These are phyloP conservation scores for Neurospora sp. DNA, from an alignment of 495 filamentous ascomycete genomes.

Conservation along the genomic window DNA sequence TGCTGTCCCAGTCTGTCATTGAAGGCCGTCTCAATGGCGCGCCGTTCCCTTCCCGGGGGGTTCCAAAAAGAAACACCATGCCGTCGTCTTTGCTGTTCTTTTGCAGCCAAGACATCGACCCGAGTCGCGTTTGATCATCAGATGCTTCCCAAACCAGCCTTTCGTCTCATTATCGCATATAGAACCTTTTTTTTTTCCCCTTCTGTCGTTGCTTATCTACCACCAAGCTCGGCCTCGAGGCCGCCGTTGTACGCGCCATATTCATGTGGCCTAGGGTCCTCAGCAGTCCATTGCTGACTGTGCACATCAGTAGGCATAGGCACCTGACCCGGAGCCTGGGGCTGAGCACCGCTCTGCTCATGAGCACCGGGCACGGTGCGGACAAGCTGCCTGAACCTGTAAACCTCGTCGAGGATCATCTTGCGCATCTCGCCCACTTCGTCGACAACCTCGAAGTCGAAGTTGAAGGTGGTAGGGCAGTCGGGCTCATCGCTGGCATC, in stretches of 20 bases:
- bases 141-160: background rate
- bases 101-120: background rate
- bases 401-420: slow-evolving; percentile 94
- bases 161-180: background rate
- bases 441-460: slow-evolving; percentile 93
- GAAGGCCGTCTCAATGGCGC: background rate
- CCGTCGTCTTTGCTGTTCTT: background rate
- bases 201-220: slow-evolving; percentile 19
- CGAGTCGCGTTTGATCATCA: background rate
- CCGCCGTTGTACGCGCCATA: slow-evolving; percentile 46
- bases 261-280: slow-evolving; percentile 85
- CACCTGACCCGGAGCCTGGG: slow-evolving; percentile 33
- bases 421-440: slow-evolving; percentile 87
- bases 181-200: background rate
- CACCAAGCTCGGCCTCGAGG: slow-evolving; percentile 78
- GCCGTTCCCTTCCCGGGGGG: background rate
- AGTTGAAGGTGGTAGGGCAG: slow-evolving; percentile 91
- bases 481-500: slow-evolving; percentile 90
- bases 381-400: slow-evolving; percentile 67
- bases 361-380: slow-evolving; percentile 48
- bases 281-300: slow-evolving; percentile 55
- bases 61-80: background rate
- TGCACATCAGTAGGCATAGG: slow-evolving; percentile 64
- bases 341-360: slow-evolving; percentile 11
- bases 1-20: background rate